Conservation (phyloP, 148 eudicot genomes). For the Camellia granthamiana region DNA sequence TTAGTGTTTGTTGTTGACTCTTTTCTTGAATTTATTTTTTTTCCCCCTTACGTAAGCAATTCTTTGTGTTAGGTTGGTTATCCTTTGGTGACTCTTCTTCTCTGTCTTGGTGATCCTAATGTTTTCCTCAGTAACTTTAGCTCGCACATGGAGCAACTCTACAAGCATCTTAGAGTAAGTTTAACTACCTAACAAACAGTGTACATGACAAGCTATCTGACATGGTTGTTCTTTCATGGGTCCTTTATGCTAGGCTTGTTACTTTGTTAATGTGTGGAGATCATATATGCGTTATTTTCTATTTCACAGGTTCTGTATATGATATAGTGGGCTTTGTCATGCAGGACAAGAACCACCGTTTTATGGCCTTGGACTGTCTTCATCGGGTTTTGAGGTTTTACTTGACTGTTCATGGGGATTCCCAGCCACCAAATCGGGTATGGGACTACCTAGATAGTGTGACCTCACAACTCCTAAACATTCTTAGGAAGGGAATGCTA, state of each 20-base stretch:
- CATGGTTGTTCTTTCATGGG: background rate
- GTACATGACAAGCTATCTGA: background rate
- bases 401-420: constrained; percentile 84
- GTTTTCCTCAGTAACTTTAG: constrained; percentile 82
- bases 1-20: background rate
- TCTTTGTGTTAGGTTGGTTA: constrained; percentile 65
- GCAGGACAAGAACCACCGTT: constrained; percentile 98
- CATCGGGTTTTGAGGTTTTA: constrained; percentile 95
- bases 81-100: constrained; percentile 95
- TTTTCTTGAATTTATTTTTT: background rate
- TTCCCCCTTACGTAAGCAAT: background rate
- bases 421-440: constrained; percentile 91
- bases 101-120: constrained; percentile 96
- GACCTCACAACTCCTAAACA: constrained; percentile 83
- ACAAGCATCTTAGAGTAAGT: constrained; percentile 92
- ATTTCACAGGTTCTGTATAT: background rate
- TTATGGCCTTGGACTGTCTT: constrained; percentile 97
- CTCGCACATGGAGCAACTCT: constrained; percentile 94
- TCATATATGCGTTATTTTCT: background rate
- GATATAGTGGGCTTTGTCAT: constrained; percentile 20
- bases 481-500: constrained; percentile 89
- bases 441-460: constrained; percentile 99
- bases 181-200: constrained; percentile 10
- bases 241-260: background rate
- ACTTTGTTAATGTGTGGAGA: background rate